Percentiles rank a stretch among this genome's conserved stretches.
phyloP scores from a whole-genome alignment of 768 basidiomycete genomes.

The Leucosporidium creatinivorum region DNA sequence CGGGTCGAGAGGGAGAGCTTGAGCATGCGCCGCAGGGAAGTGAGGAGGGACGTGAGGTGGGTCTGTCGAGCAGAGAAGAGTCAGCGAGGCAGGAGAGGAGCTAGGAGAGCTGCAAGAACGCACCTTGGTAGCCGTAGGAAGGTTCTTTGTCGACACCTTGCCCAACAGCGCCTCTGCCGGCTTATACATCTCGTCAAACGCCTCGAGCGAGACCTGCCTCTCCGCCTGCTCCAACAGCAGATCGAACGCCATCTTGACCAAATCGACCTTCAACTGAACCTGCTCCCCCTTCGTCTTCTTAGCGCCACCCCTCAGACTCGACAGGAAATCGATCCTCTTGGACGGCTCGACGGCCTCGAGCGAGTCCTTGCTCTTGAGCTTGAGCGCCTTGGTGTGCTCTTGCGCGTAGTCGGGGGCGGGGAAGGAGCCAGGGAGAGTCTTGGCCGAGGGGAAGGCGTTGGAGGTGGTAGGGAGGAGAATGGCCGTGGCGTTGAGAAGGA shows the following conservation, averaged over 20 bases:
- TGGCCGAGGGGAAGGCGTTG: constrained; percentile 42
- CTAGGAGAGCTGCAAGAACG: constrained; percentile 20
- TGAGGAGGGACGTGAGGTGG: constrained; percentile 8
- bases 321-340: neutral
- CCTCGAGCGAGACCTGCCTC: constrained; percentile 40
- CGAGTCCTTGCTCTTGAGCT: constrained; percentile 41
- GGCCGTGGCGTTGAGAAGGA: constrained; percentile 61
- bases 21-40: constrained; percentile 25
- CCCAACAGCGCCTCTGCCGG: constrained; percentile 59
- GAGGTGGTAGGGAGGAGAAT: constrained; percentile 56
- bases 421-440: constrained; percentile 59
- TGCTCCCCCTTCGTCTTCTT: neutral
- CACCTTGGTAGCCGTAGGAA: constrained; percentile 57
- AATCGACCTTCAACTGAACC: constrained; percentile 63
- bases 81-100: neutral
- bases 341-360: too few species aligned
- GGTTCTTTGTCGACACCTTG: constrained; percentile 46
- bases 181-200: constrained; percentile 73
- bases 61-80: neutral
- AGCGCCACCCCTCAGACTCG: neutral
- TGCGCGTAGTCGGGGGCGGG: constrained; percentile 59
- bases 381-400: constrained; percentile 30
- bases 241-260: constrained; percentile 57
- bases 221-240: constrained; percentile 55
- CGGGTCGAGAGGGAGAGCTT: constrained; percentile 45